Evolutionary conservation across 805 yeast genomes (phyloP), one percentile per base, ranked within the genome.

Genomic region (Schwanniomyces occidentalis): DNA sequence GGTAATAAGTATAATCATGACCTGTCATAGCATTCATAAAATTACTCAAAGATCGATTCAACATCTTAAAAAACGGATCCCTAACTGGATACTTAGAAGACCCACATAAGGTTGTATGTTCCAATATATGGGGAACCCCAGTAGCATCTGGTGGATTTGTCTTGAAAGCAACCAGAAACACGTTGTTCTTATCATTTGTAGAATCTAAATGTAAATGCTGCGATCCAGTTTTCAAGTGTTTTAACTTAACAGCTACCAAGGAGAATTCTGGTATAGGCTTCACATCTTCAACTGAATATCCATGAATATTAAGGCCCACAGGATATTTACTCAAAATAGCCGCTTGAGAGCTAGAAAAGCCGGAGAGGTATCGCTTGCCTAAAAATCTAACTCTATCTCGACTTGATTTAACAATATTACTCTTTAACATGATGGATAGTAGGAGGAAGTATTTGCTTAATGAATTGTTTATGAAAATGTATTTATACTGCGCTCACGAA

Each of bases 21-120:
- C 95, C 99, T 0, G 99, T 93, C 96, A 93, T 87, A 6, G 99
- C 99, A 57, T 93, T 93, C 99, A 93, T 93, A 61, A 89, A 93
- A 57, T 88, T 93, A 21, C 96, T 81, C 51, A 93, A 65, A n/a
- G 97, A 88, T 44, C 97, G 67, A 58, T 89, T 91, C 40, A 91
- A 70, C 99, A 93, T 93, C 58, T 91, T 91, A 75, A 93, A 93
- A 60, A 93, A 93, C 2, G 99, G 99, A 61, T 93, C 99, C 46
- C 97, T 71, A 1, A 93, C 96, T 2, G 97, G 97, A 58, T 79
- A 93, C 53, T 83, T 85, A 37, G 75, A 70, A 1, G 97, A 89
- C 2, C 99, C 99, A 64, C 99, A 93, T 21, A 93, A 65, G 1
- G 98, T 90, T 5, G 97, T 90, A 60, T 93, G 99, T 58, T 93